Evolutionary conservation across 441 rosid genomes (phyloP).

Genomic region (Metrosideros polymorpha): DNA sequence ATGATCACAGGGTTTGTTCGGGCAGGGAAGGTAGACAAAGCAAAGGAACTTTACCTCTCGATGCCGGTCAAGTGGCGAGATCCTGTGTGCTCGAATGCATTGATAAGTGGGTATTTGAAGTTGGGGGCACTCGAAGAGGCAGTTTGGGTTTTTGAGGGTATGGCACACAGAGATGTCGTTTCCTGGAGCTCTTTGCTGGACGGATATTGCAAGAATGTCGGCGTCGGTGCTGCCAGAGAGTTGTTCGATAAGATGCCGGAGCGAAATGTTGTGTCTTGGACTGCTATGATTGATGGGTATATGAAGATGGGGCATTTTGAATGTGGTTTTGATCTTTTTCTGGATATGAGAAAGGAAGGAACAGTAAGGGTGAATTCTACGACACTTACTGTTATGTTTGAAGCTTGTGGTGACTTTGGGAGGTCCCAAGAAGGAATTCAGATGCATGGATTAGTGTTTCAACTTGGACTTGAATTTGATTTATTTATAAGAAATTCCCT

Average conservation of each 20-base stretch:
- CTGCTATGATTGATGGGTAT: constrained; percentile 69
- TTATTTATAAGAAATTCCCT: constrained; percentile 49
- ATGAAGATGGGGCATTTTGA: constrained; percentile 41
- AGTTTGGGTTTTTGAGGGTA: constrained; percentile 35
- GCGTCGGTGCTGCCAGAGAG: constrained; percentile 35
- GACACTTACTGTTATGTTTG: constrained; percentile 45
- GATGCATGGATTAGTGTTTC: constrained; percentile 42
- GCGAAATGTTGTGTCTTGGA: constrained; percentile 73
- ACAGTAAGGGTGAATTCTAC: constrained; percentile 34
- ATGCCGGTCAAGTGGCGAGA: constrained; percentile 43
- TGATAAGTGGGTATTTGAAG: constrained; percentile 59
- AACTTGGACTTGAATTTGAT: constrained; percentile 40
- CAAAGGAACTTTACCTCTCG: constrained; percentile 28
- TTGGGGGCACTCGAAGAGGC: constrained; percentile 45
- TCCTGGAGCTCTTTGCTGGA: constrained; percentile 66
- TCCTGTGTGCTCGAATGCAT: constrained; percentile 55
- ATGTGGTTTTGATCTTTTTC: constrained; percentile 56
- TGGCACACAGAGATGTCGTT: constrained; percentile 50
- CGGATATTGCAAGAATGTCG: constrained; percentile 60
- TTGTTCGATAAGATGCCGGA: constrained; percentile 41
- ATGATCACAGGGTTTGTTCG: constrained; percentile 62
- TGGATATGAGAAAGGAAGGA: constrained; percentile 46
- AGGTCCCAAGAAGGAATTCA: constrained; percentile 42
- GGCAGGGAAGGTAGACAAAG: constrained; percentile 45
- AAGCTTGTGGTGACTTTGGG: constrained; percentile 39